These are phyloP conservation scores for Cinnamomum micranthum DNA, from an alignment of 164 flowering plant genomes.

Conservation along the genomic window DNA sequence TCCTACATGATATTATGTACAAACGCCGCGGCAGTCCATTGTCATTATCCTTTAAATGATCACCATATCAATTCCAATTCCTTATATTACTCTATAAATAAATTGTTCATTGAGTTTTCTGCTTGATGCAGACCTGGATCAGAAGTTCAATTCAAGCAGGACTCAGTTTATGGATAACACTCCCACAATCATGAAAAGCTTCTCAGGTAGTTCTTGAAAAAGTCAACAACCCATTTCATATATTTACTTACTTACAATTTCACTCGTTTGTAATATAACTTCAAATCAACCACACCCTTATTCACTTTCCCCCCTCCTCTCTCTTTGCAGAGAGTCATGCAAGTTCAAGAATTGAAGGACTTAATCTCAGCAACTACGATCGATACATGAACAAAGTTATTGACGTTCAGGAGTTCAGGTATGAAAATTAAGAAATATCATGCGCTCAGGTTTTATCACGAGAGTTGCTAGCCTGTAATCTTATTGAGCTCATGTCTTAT, in stretches of 20 bases:
- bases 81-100: background rate
- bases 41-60: background rate
- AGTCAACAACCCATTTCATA: background rate
- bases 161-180: conserved; percentile 41
- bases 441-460: no score
- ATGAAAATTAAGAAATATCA: conserved; percentile 3
- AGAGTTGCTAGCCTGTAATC: no score
- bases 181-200: conserved; percentile 40
- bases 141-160: conserved; percentile 31
- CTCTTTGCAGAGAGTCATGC: conserved; percentile 52
- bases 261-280: background rate
- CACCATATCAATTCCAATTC: background rate
- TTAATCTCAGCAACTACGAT: conserved; percentile 55
- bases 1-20: no score
- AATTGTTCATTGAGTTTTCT: background rate
- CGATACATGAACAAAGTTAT: conserved; percentile 35
- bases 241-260: background rate
- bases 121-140: conserved; percentile 35
- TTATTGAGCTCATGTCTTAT: background rate
- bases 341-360: conserved; percentile 46
- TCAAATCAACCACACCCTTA: background rate
- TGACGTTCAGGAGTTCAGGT: conserved; percentile 61
- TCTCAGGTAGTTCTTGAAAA: conserved; percentile 39
- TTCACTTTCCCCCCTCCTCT: background rate
- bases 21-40: background rate